Base-by-base conservation (phyloP, 495 filamentous ascomycete genomes). In the Ramalina intermedia region DNA sequence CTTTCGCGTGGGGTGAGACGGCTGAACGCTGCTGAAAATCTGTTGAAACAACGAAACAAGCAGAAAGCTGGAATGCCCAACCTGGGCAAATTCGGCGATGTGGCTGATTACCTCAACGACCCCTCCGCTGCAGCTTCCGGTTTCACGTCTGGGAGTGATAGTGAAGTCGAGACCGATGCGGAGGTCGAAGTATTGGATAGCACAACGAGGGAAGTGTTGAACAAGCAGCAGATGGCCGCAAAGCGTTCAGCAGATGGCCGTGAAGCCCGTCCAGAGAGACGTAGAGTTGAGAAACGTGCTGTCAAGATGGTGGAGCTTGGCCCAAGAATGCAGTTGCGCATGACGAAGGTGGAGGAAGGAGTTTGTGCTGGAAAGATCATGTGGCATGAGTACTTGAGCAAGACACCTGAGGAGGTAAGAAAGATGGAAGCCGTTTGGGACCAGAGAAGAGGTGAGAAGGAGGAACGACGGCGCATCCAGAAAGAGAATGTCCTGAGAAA, bases 311-410 rank as follows among this genome's bases (percentile, higher is more conserved):
- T 93, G 3, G 91, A 99, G 63, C 68, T 96, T 8, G 91, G 91
- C 0, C 91, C 91, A 3, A 80, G 91, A 46, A 77, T 99, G 82
- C 82, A 75, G 56, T 66, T 99, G 29, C 77, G 90, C 38, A 74
- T 99, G 75, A 82, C 83, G 46, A 96, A 99, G 66, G 89, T 99
- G 11, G 91, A 99, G 61, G 93, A 96, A 53, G 93, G 88, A 14
- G 63, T 96, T 12, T 96, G 88, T 58, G 75, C 78, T 29, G 91
- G 91, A 37, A 89, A 86, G 66, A 75, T 95, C 33, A 84, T 99
- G 83, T 96, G 93, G 91, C 93, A 99, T 66, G 87, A 95, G 58
- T 91, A 81, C 57, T 74, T 95, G 47, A 73, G 75, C 56, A 99
- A 96, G 71, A 79, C 81, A 1, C 78, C 76, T 54, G 69, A 77